Base-by-base conservation (phyloP, 805 yeast species). In the Soucietia sequanensis region DNA sequence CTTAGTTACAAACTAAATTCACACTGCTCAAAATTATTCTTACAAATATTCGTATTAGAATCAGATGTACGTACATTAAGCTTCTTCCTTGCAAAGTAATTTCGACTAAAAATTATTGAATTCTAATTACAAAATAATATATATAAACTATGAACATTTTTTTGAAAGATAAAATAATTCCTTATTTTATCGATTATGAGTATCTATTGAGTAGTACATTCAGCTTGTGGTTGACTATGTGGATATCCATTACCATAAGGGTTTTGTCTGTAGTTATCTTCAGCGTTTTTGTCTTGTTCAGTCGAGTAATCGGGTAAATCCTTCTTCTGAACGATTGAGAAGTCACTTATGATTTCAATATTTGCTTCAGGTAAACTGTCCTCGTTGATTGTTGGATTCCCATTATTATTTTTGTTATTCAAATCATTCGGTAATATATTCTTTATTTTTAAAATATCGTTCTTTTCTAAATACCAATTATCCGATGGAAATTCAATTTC, bases 401-500 rank as follows among this genome's bases (percentile, higher is more conserved):
- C 42, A 5, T 44, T 45, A 27, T 52, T 61, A 8, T 27, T 37
- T 30, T 52, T 53, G 31, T 44, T 53, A n/a, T 44, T 42, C 26
- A 61, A 47, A 2, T 51, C 60, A 38, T 39, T 58, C 4, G 85
- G 89, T 32, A 84, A 60, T 14, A 81, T 61, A 38, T 77, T 75
- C 44, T 64, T 68, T 34, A 84, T 62, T 41, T 70, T 75, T 16
- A 59, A 39, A 3, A 81, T 35, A 50, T 88, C 96, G 38, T 78
- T 70, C 48, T 72, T 76, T 55, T 88, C 96, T 45, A 76, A 58
- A 50, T 81, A 81, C 96, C 96, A 89, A 50, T 81, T 76, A 57
- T 88, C 95, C 23, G 71, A 70, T 2, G 96, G 97, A 56, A 90
- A 89, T 47, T 80, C 87, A 34, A 90, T 78, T 14, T 76, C 76